Evolutionary conservation across 495 filamentous ascomycete species (phyloP).

Genomic region (Acidomyces sp.): DNA sequence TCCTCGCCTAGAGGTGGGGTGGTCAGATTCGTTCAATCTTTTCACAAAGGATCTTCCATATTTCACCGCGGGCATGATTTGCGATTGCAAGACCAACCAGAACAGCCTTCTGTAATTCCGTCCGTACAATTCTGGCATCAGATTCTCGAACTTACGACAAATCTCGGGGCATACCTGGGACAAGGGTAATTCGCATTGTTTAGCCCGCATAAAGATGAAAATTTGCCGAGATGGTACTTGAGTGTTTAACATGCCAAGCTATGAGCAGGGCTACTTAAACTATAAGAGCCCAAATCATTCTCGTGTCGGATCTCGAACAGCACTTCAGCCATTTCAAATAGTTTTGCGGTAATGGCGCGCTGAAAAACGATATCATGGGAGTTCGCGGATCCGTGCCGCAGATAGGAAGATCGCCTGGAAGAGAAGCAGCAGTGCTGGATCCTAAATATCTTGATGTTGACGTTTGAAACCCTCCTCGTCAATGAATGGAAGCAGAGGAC

Average conservation of each 20-base stretch:
- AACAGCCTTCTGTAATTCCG: not conserved
- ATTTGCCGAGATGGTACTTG: conserved; percentile 1
- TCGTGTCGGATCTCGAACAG: conserved; percentile 2
- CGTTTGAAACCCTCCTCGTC: conserved; percentile 6
- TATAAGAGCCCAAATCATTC: conserved; percentile 1
- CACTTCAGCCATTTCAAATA: not conserved
- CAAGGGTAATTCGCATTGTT: conserved; percentile 2
- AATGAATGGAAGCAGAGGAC: not conserved
- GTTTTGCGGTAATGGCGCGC: conserved; percentile 1
- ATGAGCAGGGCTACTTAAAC: conserved; percentile 5
- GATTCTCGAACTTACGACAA: not conserved
- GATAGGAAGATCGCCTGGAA: conserved; percentile 3
- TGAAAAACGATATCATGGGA: conserved; percentile 1
- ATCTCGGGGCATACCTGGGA: conserved; percentile 3
- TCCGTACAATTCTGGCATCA: conserved; percentile 1
- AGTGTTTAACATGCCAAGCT: conserved; percentile 5
- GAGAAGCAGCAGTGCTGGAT: conserved; percentile 1
- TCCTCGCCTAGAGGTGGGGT: not conserved
- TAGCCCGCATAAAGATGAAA: conserved; percentile 1
- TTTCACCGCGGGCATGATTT: conserved; percentile 1
- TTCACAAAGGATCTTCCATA: conserved; percentile 1
- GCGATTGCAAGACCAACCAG: not conserved
- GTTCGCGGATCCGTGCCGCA: conserved; percentile 3
- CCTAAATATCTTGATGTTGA: not conserved
- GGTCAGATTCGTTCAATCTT: conserved; percentile 1